Conservation (phyloP, 1,284 basidiomycete species). For the Coniferiporia weirii region DNA sequence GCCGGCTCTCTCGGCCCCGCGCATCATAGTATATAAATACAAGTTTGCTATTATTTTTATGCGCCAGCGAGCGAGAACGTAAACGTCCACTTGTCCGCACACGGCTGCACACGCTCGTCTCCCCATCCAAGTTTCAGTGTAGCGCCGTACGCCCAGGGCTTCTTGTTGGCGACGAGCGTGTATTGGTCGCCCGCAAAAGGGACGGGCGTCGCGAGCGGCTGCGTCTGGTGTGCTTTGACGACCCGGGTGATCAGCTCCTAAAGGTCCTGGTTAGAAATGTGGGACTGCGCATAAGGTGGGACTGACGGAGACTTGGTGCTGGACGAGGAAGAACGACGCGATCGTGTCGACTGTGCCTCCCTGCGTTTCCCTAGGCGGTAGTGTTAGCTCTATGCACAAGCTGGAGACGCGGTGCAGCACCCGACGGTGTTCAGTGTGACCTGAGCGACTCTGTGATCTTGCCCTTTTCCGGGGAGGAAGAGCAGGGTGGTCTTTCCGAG, state of each 20-base stretch:
- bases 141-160: conserved; percentile 13
- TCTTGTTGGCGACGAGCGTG: conserved; percentile 1
- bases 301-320: conserved; percentile 16
- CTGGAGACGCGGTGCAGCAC: background rate
- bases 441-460: conserved; percentile 3
- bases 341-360: conserved; percentile 1
- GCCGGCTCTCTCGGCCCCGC: too few species aligned
- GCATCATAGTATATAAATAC: too few species aligned
- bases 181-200: background rate
- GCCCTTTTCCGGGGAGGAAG: too few species aligned
- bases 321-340: conserved; percentile 13
- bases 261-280: background rate
- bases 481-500: too few species aligned
- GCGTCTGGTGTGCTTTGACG: conserved; percentile 1
- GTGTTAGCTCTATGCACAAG: too few species aligned
- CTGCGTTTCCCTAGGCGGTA: background rate
- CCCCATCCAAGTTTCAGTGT: conserved; percentile 10
- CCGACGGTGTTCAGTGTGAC: conserved; percentile 2
- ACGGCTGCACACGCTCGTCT: background rate
- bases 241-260: conserved; percentile 12
- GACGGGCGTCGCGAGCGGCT: conserved; percentile 6
- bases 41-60: too few species aligned
- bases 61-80: conserved; percentile 4
- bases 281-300: background rate
- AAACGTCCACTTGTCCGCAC: conserved; percentile 15